Conservation (phyloP, 2,329 filamentous ascomycete species). For the Nemania serpens region DNA sequence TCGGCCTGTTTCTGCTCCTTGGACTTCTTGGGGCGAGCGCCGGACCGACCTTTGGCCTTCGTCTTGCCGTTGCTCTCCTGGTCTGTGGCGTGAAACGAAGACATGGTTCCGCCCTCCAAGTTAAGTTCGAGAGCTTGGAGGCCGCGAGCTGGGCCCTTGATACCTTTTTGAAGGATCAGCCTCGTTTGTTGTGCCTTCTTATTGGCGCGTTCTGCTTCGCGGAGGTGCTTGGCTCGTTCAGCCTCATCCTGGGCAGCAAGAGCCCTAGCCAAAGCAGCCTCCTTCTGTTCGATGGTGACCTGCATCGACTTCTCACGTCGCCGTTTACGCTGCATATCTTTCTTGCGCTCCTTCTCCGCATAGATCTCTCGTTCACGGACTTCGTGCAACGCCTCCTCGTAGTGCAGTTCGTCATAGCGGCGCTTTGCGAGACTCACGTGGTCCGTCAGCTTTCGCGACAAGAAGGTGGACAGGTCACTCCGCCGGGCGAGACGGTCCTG, state of each 20-base stretch:
- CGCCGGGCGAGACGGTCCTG: conserved; percentile 67
- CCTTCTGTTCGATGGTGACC: conserved; percentile 88
- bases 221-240: conserved; percentile 78
- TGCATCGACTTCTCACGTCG: conserved; percentile 95
- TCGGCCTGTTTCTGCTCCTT: conserved; percentile 84
- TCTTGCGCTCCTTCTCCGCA: conserved; percentile 98
- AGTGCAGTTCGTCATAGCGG: conserved; percentile 77
- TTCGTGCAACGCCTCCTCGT: conserved; percentile 79
- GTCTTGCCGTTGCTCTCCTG: conserved; percentile 53
- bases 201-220: conserved; percentile 85
- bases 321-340: conserved; percentile 98
- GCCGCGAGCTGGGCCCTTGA: conserved; percentile 73
- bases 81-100: conserved; percentile 76
- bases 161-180: conserved; percentile 82
- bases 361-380: conserved; percentile 89
- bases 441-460: conserved; percentile 65
- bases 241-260: conserved; percentile 79
- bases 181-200: conserved; percentile 94
- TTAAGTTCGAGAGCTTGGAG: conserved; percentile 76
- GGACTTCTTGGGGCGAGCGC: conserved; percentile 83
- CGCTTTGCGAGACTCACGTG: conserved; percentile 75
- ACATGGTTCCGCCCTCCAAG: conserved; percentile 82
- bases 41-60: conserved; percentile 59
- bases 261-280: conserved; percentile 78
- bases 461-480: conserved; percentile 62